Evolutionary conservation across 148 eudicot species (phyloP).

Genomic region (Camellia lanceoleosa): DNA sequence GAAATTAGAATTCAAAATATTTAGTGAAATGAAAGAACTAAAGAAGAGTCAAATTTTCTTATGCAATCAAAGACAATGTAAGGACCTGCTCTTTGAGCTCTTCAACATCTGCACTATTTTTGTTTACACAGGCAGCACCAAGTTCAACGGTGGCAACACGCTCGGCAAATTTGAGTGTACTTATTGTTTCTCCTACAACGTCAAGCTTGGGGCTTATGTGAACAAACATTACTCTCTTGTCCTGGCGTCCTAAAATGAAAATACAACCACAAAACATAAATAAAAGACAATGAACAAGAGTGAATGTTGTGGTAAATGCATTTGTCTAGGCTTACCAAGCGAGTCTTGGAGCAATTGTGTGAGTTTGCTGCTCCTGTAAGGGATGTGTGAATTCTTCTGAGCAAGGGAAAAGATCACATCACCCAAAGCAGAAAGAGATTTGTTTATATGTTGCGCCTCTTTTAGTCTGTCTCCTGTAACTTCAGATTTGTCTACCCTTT

Average conservation of each 20-base stretch:
- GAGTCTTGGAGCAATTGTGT: constrained; percentile 96
- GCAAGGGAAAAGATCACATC: constrained; percentile 96
- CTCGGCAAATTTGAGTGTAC: constrained; percentile 97
- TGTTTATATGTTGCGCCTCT: constrained; percentile 96
- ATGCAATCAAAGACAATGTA: constrained; percentile 1
- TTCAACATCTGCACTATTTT: constrained; percentile 74
- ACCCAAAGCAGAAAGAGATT: constrained; percentile 93
- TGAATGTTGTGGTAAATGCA: not conserved
- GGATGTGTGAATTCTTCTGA: constrained; percentile 88
- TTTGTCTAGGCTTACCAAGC: constrained; percentile 55
- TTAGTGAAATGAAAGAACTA: not conserved
- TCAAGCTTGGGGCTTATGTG: constrained; percentile 96
- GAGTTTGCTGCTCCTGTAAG: constrained; percentile 91
- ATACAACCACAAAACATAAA: constrained; percentile 9
- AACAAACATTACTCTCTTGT: constrained; percentile 98
- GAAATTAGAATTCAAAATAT: constrained; percentile 10
- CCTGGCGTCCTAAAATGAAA: constrained; percentile 73
- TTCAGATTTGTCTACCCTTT: constrained; percentile 97
- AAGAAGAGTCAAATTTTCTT: not conserved
- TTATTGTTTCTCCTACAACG: constrained; percentile 83
- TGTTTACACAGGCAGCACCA: constrained; percentile 91
- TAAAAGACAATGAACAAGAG: not conserved
- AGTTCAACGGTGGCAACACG: constrained; percentile 97
- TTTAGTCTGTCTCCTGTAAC: constrained; percentile 94
- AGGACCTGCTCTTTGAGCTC: constrained; percentile 92